Base-by-base conservation (phyloP, 148 eudicot genomes). In the Rhododendron griersonianum region DNA sequence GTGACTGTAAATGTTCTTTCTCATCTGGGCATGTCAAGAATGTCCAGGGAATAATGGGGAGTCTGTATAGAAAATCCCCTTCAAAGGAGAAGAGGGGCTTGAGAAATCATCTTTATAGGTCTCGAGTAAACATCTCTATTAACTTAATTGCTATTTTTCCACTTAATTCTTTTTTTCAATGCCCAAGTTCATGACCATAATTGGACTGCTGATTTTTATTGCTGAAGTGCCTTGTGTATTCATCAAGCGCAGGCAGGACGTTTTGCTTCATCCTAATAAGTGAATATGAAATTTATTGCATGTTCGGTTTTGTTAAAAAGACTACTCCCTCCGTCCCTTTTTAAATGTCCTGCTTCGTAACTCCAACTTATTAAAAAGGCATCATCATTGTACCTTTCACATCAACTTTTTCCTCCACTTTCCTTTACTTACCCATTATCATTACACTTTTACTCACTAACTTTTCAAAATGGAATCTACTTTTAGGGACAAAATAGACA, bases 21-120 rank as follows among this genome's bases (percentile, higher is more conserved):
- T 37, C 47, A 21, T 30, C 37, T 55, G 71, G 77, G 81, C 59
- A 75, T 75, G 21, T 39, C 53, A 16, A 84, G 86, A 84, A 53
- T 69, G 51, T 75, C 5, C 21, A 37, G 10, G 57, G 19, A 5
- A 51, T n/a, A 30, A 76, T 23, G 53, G 23, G 39, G 37, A 37
- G 33, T 50, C 10, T 76, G 81, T 76, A 53, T 48, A 53, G 48
- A 84, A 84, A 84, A 84, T 14, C 48, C 69, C 57, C 44, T 39
- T 63, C 48, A 18, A 33, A 50, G 21, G 33, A 53, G 51, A 5
- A 59, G 71, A 55, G 18, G 81, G 51, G 71, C 65, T 55, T 82
- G 51, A 61, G 33, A 41, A 61, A 59, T 10, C 73, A 35, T 82
- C 30, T 82, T 37, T 41, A 69, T 30, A 69, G 75, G 75, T 3